phyloP scores from a whole-genome alignment of 2,329 filamentous ascomycete genomes.

The Aspergillus aculeatinus region DNA sequence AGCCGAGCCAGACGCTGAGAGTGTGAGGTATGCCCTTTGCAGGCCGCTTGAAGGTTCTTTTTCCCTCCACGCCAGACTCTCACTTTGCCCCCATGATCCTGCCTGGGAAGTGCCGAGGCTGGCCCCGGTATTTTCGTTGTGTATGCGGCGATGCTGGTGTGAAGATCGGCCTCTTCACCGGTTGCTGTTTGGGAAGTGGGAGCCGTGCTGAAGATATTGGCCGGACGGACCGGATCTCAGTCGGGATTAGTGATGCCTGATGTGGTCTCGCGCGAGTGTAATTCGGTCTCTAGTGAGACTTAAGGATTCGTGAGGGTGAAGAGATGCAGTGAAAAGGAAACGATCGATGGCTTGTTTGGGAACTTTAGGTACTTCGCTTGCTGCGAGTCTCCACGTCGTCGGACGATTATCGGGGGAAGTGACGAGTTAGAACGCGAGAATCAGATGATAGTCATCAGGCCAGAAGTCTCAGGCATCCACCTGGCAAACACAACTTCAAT shows the following conservation, averaged over 20 bases:
- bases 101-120: neutral
- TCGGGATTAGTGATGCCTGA: neutral
- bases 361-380: neutral
- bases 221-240: neutral
- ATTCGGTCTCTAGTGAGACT: neutral
- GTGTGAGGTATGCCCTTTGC: neutral
- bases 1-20: conserved; percentile 10
- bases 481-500: neutral
- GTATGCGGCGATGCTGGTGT: neutral
- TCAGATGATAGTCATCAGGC: conserved; percentile 18
- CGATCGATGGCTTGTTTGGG: neutral
- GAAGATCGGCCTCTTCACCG: conserved; percentile 4
- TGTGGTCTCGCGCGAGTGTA: neutral
- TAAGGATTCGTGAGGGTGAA: neutral
- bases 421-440: conserved; percentile 23
- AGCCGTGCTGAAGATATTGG: neutral
- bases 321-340: neutral
- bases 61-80: neutral
- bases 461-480: neutral
- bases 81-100: neutral
- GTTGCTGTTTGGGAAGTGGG: neutral
- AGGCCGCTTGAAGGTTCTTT: neutral
- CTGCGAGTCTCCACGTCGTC: conserved; percentile 8
- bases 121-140: neutral
- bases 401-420: conserved; percentile 30